Conservation (phyloP, 2,329 filamentous ascomycete species). For the Tolypocladium sp. region DNA sequence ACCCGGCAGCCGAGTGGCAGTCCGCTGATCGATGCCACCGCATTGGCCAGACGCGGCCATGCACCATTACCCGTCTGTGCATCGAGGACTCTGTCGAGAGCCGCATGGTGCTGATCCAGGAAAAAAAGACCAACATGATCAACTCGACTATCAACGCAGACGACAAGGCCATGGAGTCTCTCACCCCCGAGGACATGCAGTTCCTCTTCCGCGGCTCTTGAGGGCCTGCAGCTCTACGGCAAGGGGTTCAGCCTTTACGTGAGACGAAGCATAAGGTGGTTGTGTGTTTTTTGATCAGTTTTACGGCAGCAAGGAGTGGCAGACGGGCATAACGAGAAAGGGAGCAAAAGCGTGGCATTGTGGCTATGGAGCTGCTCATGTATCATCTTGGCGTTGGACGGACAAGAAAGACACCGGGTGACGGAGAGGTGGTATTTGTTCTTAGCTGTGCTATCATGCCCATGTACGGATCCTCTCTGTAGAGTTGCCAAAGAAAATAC, state of each 20-base stretch:
- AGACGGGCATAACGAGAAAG: neutral
- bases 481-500: neutral
- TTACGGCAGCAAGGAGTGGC: neutral
- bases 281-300: too few species aligned
- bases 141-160: slow-evolving; percentile 94
- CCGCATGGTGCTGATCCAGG: slow-evolving; percentile 88
- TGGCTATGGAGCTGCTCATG: neutral
- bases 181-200: slow-evolving; percentile 87
- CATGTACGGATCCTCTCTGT: neutral
- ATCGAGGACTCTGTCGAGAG: slow-evolving; percentile 97
- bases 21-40: slow-evolving; percentile 89
- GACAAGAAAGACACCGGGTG: neutral
- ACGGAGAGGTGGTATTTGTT: neutral
- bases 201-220: slow-evolving; percentile 78
- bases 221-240: neutral
- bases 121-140: slow-evolving; percentile 99
- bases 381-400: neutral
- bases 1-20: slow-evolving; percentile 99
- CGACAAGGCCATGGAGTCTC: slow-evolving; percentile 78
- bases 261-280: neutral
- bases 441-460: neutral
- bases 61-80: slow-evolving; percentile 86
- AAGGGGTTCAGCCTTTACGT: too few species aligned
- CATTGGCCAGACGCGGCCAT: slow-evolving; percentile 89
- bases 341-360: too few species aligned